Evolutionary conservation across 169 alveolate species (phyloP), one percentile per base, ranked within the genome.

Genomic region (Blepharisma undulans): DNA sequence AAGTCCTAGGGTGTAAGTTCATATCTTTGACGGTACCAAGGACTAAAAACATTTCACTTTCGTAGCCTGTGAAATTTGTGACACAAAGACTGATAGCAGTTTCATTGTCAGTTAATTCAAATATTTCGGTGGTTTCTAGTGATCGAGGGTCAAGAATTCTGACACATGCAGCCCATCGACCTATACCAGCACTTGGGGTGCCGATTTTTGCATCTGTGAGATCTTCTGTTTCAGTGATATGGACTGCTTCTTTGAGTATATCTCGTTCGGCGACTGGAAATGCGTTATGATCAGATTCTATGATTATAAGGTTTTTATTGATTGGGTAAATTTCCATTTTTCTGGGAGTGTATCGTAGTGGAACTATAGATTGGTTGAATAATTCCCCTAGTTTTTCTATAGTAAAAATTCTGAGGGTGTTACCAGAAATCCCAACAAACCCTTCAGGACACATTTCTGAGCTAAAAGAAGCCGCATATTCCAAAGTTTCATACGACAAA

Each of bases 1-100:
- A 92, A 14, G 88, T 80, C 72, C 95, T 87, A 16, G 85, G 93
- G 29, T 90, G 79, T 60, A 95, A 93, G 80, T 92, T 94, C 96
- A 96, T 93, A 88, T 97, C 98, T 89, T 96, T 92, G 5, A 97
- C 99, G 2, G 99, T 98, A 48, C 99, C 99, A 0, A 99, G 98
- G 27, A 98, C 96, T 66, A 99, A 90, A 84, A 94, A 97, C 21
- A 98, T 97, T 22, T 82, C 89, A 71, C 97, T 95, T 30, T 96
- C 99, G 94, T 94, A 90, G 48, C 95, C 97, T 84, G 97, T 99
- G 95, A 97, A 94, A 81, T 97, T 95, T 74, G 97, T 92, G 88
- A 95, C 94, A 92, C 98, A 97, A 60, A 98, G 96, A 22, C 99
- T 95, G 72, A 98, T 93, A 10, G 99, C 99, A 21, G 98, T 99